phyloP scores from a whole-genome alignment of 2,329 filamentous ascomycete genomes.

The Dendryphion nanum region DNA sequence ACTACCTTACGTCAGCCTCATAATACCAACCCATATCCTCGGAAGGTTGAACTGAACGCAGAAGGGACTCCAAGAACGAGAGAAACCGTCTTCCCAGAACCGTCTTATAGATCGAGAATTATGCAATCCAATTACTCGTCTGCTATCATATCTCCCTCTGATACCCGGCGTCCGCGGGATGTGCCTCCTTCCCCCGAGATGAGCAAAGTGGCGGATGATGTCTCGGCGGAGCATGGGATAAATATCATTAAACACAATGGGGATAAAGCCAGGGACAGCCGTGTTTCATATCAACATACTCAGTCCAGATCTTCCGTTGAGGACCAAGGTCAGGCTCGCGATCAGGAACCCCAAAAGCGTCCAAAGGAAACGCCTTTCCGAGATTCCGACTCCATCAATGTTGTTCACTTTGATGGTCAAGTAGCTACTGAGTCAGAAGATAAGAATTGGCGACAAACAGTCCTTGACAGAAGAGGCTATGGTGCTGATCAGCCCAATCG shows the following conservation, averaged over 20 bases:
- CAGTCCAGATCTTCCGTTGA: too few relatives aligned
- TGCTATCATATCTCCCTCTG: constrained; percentile 31
- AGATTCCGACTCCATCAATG: constrained; percentile 22
- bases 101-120: constrained; percentile 14
- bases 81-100: constrained; percentile 12
- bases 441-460: constrained; percentile 26
- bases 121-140: constrained; percentile 14
- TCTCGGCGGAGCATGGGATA: background rate
- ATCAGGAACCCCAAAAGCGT: background rate
- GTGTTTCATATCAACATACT: too few relatives aligned
- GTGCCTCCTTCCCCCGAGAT: too few relatives aligned
- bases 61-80: constrained; percentile 1
- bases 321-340: background rate
- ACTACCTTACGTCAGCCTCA: too few relatives aligned
- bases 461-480: constrained; percentile 14
- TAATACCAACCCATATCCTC: too few relatives aligned
- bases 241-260: too few relatives aligned
- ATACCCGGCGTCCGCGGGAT: constrained; percentile 26
- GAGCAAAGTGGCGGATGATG: constrained; percentile 11
- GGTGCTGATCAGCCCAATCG: too few relatives aligned
- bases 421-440: background rate
- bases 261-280: too few relatives aligned
- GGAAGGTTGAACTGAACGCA: constrained; percentile 10
- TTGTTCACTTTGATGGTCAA: constrained; percentile 16
- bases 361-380: constrained; percentile 8